Base-by-base conservation (phyloP, 139 green algal genomes). In the Coelastrella sp. region DNA sequence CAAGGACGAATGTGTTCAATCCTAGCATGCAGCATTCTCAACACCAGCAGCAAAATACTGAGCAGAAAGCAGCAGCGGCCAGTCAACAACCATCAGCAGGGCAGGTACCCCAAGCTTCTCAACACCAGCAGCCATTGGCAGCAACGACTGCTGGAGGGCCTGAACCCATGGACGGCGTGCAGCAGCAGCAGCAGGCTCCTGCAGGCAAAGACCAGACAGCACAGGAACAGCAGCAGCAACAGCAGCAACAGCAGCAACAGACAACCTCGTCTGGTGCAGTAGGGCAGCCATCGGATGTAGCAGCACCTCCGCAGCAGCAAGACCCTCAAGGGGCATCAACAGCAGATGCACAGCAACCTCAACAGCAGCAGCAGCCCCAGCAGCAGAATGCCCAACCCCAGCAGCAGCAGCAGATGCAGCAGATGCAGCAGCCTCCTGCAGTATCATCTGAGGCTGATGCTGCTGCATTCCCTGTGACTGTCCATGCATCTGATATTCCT, bases 1-100 rank as follows among this genome's bases (percentile, higher is more conserved):
- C 87, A 60, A 10, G 78, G 12, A 79, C 79, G 56, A 91, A 91
- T 66, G 79, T 91, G 60, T 91, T 91, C 49, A 91, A 58, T 65
- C 87, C 87, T 24, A 81, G 59, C 25, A 65, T 79, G 61, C 87
- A 90, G 63, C 63, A 78, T 20, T 73, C 66, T 9, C 72, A 90
- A 63, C 58, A 85, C 14, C 84, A 89, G 70, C 82, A 78, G 79
- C 84, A 89, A 70, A 8, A 61, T 75, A 6, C 72, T 24, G 73
- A 12, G 24, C 24, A 35, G 57, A 20, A 75, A 7, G 83, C 84
- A 81, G 75, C 86, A 60, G 70, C 58, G 0, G 84, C 20, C 19
- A 22, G 24, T 78, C 81, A 75, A 57, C 60, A 58, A 22, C 24
- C 9, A 49, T 12, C 87, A 78, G 90, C 85, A 57, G 24, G 11